Percentiles rank a stretch among this genome's conserved stretches.
Conservation (phyloP, 768 basidiomycete genomes). For the Trametes sanguinea region DNA sequence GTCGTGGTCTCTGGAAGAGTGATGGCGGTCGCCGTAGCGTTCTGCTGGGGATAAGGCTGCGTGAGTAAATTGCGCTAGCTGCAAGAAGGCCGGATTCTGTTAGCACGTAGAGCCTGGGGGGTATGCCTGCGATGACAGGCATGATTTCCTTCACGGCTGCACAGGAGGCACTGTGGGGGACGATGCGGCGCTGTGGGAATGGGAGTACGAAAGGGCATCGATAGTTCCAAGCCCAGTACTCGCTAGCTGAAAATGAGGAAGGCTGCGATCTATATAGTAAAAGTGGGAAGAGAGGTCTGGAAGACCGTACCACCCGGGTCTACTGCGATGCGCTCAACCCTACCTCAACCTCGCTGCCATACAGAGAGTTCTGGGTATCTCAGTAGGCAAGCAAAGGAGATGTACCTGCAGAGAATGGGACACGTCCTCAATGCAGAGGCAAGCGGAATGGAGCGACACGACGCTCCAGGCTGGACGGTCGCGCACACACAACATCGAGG, state of each 20-base stretch:
- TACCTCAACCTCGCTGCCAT: too few relatives aligned
- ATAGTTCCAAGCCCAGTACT: too few relatives aligned
- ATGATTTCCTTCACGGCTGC: too few relatives aligned
- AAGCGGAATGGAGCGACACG: background rate
- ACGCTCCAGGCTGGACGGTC: constrained; percentile 1
- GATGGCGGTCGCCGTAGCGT: constrained; percentile 56
- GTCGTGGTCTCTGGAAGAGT: constrained; percentile 37
- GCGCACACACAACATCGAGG: constrained; percentile 9
- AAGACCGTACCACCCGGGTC: too few relatives aligned
- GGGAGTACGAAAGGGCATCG: too few relatives aligned
- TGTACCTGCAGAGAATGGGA: background rate
- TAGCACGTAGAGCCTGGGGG: constrained; percentile 29
- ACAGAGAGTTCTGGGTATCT: background rate
- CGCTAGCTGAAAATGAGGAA: too few relatives aligned
- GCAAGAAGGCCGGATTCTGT: constrained; percentile 37
- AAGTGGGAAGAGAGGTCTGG: constrained; percentile 5
- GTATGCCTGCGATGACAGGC: too few relatives aligned
- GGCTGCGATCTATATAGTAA: too few relatives aligned
- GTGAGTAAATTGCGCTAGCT: constrained; percentile 24
- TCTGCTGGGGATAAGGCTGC: constrained; percentile 50
- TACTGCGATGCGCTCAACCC: too few relatives aligned
- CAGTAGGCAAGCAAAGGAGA: background rate
- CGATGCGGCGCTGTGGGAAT: too few relatives aligned
- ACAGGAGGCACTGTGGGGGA: too few relatives aligned
- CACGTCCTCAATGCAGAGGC: background rate